A percentile compares a stretch with the other conserved stretches of the same genome.
phyloP scores from a whole-genome alignment of 768 basidiomycete species.

The Rhodosporidiobolus sp. region DNA sequence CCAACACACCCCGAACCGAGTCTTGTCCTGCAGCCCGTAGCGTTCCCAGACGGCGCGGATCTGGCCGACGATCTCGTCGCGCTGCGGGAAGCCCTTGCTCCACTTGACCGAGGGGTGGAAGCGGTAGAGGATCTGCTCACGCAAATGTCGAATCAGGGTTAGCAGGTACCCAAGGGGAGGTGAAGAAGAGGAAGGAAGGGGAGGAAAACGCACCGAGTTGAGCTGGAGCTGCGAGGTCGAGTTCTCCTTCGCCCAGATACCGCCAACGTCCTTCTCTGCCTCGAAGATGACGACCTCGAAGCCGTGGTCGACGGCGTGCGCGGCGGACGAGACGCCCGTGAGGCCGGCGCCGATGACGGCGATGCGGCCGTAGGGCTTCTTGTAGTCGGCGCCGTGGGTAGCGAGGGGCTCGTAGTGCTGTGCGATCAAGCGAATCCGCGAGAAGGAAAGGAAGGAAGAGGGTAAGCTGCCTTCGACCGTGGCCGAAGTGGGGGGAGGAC shows the following conservation, averaged over 20 bases:
- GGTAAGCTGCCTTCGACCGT: neutral
- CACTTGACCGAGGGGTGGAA: slow-evolving; percentile 56
- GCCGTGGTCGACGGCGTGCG: slow-evolving; percentile 56
- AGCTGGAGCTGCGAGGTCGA: slow-evolving; percentile 54
- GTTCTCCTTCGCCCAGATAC: slow-evolving; percentile 59
- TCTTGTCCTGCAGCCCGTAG: slow-evolving; percentile 55
- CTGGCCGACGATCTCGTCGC: slow-evolving; percentile 58
- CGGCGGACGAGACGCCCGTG: slow-evolving; percentile 51
- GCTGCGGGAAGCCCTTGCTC: slow-evolving; percentile 53
- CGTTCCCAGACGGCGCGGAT: slow-evolving; percentile 55
- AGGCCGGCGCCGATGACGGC: slow-evolving; percentile 58
- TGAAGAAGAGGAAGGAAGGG: no score
- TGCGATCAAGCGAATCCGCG: neutral
- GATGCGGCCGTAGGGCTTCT: slow-evolving; percentile 53
- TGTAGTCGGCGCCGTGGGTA: neutral
- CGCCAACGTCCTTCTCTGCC: slow-evolving; percentile 49
- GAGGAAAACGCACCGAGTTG: slow-evolving; percentile 41
- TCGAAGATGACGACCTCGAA: slow-evolving; percentile 60
- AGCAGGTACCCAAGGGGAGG: no score
- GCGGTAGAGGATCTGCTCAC: slow-evolving; percentile 52
- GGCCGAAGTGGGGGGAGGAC: neutral
- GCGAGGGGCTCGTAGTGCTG: neutral
- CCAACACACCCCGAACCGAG: slow-evolving; percentile 52
- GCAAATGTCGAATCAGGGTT: no score
- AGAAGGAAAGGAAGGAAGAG: neutral